A percentile compares a stretch with the other conserved stretches of the same genome.
phyloP scores from a whole-genome alignment of 192 early-diverging fungal genomes.

The Rhizophagus sp. region DNA sequence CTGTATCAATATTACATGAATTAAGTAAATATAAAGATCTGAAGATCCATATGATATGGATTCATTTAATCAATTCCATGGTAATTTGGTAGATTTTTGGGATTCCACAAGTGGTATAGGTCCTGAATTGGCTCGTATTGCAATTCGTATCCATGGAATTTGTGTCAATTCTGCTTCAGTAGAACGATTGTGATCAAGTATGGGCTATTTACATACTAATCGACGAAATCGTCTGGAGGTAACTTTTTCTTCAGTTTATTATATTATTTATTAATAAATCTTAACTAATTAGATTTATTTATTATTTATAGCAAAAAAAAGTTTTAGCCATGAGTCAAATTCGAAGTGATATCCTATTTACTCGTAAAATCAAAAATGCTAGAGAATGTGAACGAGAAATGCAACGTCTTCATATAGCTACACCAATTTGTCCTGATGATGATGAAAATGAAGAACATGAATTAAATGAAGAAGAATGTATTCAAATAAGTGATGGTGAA shows the following conservation, averaged over 20 bases:
- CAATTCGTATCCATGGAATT: no score
- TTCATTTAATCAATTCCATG: no score
- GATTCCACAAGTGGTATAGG: no score
- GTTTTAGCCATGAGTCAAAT: conserved; percentile 19
- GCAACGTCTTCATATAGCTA: conserved; percentile 7
- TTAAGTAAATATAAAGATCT: no score
- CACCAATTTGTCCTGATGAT: neutral
- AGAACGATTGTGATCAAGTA: no score
- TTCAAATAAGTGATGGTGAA: neutral
- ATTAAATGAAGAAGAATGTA: neutral
- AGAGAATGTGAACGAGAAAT: neutral
- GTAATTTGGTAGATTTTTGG: no score
- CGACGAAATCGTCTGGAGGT: neutral
- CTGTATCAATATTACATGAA: no score
- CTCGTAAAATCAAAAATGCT: neutral
- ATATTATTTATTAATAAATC: neutral
- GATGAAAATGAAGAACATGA: neutral
- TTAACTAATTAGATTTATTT: neutral
- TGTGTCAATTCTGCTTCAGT: no score
- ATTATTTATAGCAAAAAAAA: neutral
- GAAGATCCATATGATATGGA: no score
- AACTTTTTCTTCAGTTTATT: neutral
- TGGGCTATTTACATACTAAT: neutral
- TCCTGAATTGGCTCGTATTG: no score
- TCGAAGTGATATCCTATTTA: conserved; percentile 15